These are phyloP conservation scores for Sanguinoderma infundibulare DNA, from an alignment of 1,284 basidiomycete genomes.

Conservation along the genomic window DNA sequence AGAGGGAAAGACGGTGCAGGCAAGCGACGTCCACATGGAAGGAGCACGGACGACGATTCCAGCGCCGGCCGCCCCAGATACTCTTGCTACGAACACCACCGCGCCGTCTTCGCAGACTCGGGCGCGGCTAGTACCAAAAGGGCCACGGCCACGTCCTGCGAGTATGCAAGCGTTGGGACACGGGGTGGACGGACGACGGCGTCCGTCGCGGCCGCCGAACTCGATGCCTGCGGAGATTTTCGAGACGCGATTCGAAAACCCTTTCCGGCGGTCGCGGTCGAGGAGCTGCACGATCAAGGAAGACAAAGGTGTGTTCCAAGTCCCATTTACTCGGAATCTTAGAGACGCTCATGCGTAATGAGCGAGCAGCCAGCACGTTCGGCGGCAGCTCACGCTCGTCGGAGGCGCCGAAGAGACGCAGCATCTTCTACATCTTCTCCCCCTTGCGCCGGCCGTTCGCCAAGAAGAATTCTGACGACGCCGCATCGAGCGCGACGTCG, in stretches of 20 bases:
- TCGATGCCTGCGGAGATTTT: constrained; percentile 12
- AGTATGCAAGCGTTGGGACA: background rate
- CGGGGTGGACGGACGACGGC: constrained; percentile 2
- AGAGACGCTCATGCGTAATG: background rate
- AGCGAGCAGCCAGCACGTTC: background rate
- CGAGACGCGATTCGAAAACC: constrained; percentile 21
- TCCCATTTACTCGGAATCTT: too few relatives aligned
- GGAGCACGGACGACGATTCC: background rate
- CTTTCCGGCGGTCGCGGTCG: constrained; percentile 11
- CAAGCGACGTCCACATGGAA: background rate
- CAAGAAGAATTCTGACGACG: background rate
- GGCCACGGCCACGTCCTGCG: background rate
- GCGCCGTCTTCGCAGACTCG: background rate
- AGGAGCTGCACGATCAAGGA: background rate
- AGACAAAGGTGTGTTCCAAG: background rate
- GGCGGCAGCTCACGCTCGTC: background rate
- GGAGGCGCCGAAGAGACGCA: background rate
- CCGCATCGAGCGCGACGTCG: background rate
- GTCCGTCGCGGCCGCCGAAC: constrained; percentile 19
- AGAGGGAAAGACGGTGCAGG: background rate
- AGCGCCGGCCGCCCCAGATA: background rate
- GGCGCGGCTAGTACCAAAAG: background rate
- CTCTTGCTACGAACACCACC: background rate
- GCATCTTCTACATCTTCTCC: background rate
- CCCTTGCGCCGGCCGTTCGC: background rate